Conservation (phyloP, 2,329 filamentous ascomycete genomes). For the Coleophoma eucalyptorum region DNA sequence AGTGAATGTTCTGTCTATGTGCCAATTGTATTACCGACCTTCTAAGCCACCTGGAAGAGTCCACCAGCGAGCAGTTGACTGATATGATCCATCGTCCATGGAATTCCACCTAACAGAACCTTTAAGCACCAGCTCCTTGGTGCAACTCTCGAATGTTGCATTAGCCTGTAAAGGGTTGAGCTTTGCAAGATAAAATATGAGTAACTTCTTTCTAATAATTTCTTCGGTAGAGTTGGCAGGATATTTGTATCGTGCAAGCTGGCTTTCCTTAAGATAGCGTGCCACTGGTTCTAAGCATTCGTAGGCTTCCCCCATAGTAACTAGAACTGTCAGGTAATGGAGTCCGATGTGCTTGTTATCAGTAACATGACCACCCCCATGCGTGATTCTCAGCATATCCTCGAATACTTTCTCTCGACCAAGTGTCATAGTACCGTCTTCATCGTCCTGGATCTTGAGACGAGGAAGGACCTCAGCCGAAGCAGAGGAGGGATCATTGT, state of each 20-base stretch:
- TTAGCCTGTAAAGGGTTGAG: constrained; percentile 55
- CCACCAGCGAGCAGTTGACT: constrained; percentile 60
- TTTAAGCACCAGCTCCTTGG: constrained; percentile 61
- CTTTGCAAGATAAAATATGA: constrained; percentile 63
- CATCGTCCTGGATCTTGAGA: constrained; percentile 63
- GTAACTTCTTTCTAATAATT: constrained; percentile 63
- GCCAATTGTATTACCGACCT: constrained; percentile 32
- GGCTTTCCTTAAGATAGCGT: constrained; percentile 43
- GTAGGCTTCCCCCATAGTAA: constrained; percentile 71
- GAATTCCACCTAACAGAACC: constrained; percentile 47
- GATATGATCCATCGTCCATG: constrained; percentile 27
- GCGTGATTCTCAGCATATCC: constrained; percentile 65
- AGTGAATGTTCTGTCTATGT: constrained; percentile 6
- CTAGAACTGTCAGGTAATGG: constrained; percentile 59
- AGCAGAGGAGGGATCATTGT: constrained; percentile 40
- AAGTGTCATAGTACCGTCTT: constrained; percentile 58
- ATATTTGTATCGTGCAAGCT: constrained; percentile 48
- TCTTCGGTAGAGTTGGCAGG: constrained; percentile 56
- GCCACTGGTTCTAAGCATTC: constrained; percentile 56
- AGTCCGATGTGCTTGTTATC: constrained; percentile 45
- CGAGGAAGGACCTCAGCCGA: constrained; percentile 53
- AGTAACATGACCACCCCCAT: constrained; percentile 38
- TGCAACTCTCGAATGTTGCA: constrained; percentile 37
- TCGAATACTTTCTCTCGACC: constrained; percentile 59
- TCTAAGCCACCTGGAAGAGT: constrained; percentile 67